Percentiles rank a stretch among this genome's conserved stretches.
Conservation (phyloP, 176 grass and related monocot species). For the Oryza coarctata region DNA sequence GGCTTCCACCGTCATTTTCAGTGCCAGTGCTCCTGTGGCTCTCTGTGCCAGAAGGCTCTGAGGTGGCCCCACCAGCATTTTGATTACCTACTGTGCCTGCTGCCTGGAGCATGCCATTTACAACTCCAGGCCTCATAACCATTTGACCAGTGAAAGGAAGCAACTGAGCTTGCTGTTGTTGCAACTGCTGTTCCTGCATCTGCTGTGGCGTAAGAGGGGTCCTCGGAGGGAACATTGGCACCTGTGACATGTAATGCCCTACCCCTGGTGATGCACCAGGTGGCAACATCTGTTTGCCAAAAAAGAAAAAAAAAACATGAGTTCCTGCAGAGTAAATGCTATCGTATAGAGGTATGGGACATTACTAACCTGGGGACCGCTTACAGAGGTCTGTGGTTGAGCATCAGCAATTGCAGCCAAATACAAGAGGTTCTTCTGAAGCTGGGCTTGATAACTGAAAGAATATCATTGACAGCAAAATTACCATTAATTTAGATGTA, state of each 20-base stretch:
- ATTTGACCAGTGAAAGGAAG: constrained; percentile 61
- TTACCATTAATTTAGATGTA: not conserved
- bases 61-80: constrained; percentile 26
- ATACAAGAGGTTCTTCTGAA: constrained; percentile 95
- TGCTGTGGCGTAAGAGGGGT: constrained; percentile 72
- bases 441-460: constrained; percentile 92
- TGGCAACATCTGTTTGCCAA: constrained; percentile 59
- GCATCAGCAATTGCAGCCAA: constrained; percentile 92
- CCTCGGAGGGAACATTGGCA: constrained; percentile 65
- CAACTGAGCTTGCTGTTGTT: constrained; percentile 65
- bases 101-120: constrained; percentile 56
- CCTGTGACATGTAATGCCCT: constrained; percentile 66
- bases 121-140: constrained; percentile 47
- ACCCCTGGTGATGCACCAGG: constrained; percentile 47
- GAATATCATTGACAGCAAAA: constrained; percentile 20
- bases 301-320: constrained; percentile 36
- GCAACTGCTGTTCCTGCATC: constrained; percentile 74
- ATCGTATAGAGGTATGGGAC: not conserved
- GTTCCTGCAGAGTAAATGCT: not conserved
- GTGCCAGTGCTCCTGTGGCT: constrained; percentile 67
- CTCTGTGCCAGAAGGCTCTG: constrained; percentile 40
- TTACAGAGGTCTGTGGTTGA: constrained; percentile 67
- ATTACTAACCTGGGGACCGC: constrained; percentile 74
- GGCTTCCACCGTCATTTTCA: constrained; percentile 48
- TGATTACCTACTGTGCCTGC: constrained; percentile 18